These are phyloP conservation scores for Diaporthe caulivora DNA, from an alignment of 2,329 filamentous ascomycete genomes.

Conservation along the genomic window DNA sequence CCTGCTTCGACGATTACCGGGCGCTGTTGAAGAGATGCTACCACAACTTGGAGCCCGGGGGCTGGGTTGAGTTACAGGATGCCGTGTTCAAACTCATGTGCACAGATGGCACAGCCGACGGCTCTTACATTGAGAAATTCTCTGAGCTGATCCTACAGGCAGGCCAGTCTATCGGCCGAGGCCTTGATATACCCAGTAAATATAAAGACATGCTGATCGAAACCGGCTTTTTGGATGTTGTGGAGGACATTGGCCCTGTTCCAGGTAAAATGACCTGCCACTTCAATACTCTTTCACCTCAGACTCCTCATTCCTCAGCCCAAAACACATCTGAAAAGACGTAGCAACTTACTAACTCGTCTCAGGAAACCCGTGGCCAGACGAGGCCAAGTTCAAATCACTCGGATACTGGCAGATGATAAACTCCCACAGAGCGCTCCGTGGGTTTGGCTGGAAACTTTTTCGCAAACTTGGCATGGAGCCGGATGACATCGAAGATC, in stretches of 20 bases:
- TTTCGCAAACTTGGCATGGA: conserved; percentile 47
- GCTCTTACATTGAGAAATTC: conserved; percentile 21
- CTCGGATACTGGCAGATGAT: conserved; percentile 48
- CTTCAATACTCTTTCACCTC: too few relatives aligned
- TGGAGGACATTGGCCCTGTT: conserved; percentile 43
- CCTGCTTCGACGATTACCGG: conserved; percentile 53
- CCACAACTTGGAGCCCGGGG: conserved; percentile 54
- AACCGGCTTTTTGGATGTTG: conserved; percentile 48
- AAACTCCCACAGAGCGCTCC: conserved; percentile 47
- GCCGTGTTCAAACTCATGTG: conserved; percentile 28
- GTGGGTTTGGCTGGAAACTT: conserved; percentile 45
- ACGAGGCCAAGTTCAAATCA: conserved; percentile 44
- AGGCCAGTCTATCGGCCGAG: conserved; percentile 8
- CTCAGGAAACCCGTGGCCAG: conserved; percentile 50
- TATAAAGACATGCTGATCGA: conserved; percentile 35
- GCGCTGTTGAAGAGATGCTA: conserved; percentile 65
- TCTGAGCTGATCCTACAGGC: conserved; percentile 9
- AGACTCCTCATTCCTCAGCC: background rate
- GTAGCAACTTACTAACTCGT: conserved; percentile 7
- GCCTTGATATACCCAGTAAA: conserved; percentile 26
- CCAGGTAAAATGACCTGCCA: conserved; percentile 16
- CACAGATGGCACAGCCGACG: conserved; percentile 13
- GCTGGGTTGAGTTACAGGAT: conserved; percentile 52
- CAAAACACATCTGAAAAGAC: background rate
- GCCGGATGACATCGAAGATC: conserved; percentile 43